Evolutionary conservation across 345 rosid species (phyloP), one percentile per base, ranked within the genome.

Genomic region (Viola odorata): DNA sequence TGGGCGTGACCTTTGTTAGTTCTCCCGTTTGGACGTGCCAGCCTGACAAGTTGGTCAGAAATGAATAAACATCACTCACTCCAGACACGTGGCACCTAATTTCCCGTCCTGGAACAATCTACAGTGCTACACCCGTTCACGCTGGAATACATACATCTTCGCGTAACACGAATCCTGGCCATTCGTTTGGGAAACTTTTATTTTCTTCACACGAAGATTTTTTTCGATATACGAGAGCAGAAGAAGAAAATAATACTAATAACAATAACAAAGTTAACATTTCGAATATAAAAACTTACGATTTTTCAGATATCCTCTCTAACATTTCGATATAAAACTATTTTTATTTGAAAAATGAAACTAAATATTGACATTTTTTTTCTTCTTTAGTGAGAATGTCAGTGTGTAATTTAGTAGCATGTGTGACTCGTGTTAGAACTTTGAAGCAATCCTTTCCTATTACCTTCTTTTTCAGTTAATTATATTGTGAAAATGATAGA

Each of bases 1-100:
- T 5, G 74, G 60, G 71, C 57, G 65, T 60, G 66, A 13, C 1
- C 3, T 6, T 8, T 37, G 41, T 6, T 17, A n/a, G n/a, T 16
- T 36, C 4, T 37, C 13, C 38, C 38, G 23, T 7, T 8, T 1
- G 8, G 40, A 50, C 40, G 64, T 53, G 79, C 63, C 80, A 69
- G 80, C 75, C 65, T 40, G 75, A 54, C 73, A 73, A 64, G 76
- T 62, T 61, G 61, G 81, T 55, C 67, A 50, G 77, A 50, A 72
- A 69, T 79, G 64, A 72, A 72, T 72, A 17, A 16, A 50, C 8
- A 5, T 11, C 58, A 76, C 65, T 80, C 50, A 62, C 74, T 72
- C 41, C 0, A 0, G 54, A 67, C 69, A 67, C 73, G 67, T 73
- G 73, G 62, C 67, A 37, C 7, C 5, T 51, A 5, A 32, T 23